Base-by-base conservation (phyloP, 305 asterid species). In the Fraxinus platypoda region DNA sequence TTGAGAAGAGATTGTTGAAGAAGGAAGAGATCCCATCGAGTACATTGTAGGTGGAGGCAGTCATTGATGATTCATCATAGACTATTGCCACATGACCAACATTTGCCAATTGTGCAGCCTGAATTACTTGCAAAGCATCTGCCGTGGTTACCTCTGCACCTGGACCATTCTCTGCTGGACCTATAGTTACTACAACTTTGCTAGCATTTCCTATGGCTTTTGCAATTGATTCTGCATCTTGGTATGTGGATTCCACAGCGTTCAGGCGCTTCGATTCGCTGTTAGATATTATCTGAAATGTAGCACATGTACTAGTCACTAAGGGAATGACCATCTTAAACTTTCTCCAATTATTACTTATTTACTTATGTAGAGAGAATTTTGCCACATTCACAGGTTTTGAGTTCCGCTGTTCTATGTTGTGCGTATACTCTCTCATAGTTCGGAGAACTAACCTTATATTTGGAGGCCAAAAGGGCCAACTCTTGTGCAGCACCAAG, bases 171-270 rank as follows among this genome's bases (percentile, higher is more conserved):
- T 95, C 99, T 8, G 82, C 83, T 2, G 89, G 87, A 46, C 98
- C 95, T 37, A 95, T 88, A 4, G 98, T 93, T 41, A 95, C 95
- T 0, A 95, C 99, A 9, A 95, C 97, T 90, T 95, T 95, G 91
- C 95, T 87, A 37, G 99, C 97, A 46, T 89, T 95, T 68, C 99
- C 99, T 6, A 95, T 93, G 21, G 97, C 97, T 80, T 90, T 94
- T 4, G 99, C 99, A 7, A 95, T 93, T 19, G 97, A 86, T 81
- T 93, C 97, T 52, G 94, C 87, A 80, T 92, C 93, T 19, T 88
- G 85, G 82, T 93, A 95, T 73, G 84, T 81, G 71, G 98, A 95
- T 75, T 85, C 90, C 37, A 95, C 98, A 0, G 97, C 97, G 35
- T 93, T 94, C 78, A 94, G 88, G 62, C 95, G 89, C 89, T 81